Conservation (phyloP, 805 yeast genomes). For the Spathaspora arborariae region DNA sequence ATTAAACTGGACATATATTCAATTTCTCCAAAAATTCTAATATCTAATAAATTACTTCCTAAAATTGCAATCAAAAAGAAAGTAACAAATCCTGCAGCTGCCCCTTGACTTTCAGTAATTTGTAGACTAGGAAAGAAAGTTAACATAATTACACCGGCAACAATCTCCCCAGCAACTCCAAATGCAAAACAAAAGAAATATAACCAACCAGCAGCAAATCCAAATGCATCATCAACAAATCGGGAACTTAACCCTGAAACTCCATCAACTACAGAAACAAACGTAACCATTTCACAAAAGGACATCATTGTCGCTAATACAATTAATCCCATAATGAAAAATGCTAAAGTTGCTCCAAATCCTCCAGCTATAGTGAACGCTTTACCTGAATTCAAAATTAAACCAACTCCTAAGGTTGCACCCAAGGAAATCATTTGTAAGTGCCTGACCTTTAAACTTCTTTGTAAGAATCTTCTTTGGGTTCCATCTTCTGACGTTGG, state of each 20-base stretch:
- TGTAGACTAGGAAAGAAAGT: conserved; percentile 58
- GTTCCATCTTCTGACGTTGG: conserved; percentile 6
- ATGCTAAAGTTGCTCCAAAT: conserved; percentile 68
- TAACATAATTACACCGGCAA: conserved; percentile 75
- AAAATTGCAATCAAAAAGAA: conserved; percentile 47
- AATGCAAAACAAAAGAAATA: conserved; percentile 72
- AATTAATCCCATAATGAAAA: conserved; percentile 56
- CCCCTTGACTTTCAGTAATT: conserved; percentile 43
- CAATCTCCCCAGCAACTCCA: conserved; percentile 75
- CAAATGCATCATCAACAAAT: conserved; percentile 75
- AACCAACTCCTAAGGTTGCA: conserved; percentile 76
- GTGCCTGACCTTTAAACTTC: conserved; percentile 63
- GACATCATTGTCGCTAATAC: conserved; percentile 69
- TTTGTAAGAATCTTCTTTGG: conserved; percentile 33
- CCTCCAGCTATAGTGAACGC: conserved; percentile 76
- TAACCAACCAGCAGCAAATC: conserved; percentile 68
- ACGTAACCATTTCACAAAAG: conserved; percentile 78
- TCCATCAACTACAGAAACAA: conserved; percentile 76
- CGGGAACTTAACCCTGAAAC: conserved; percentile 72
- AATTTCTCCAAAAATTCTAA: conserved; percentile 69
- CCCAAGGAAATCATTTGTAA: conserved; percentile 76
- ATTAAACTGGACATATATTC: conserved; percentile 60
- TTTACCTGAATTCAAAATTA: conserved; percentile 66
- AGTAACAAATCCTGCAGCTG: conserved; percentile 61
- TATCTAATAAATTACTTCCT: conserved; percentile 59